Base-by-base conservation (phyloP, 108 stramenopile species). In the Stephanodiscus minutulus region DNA sequence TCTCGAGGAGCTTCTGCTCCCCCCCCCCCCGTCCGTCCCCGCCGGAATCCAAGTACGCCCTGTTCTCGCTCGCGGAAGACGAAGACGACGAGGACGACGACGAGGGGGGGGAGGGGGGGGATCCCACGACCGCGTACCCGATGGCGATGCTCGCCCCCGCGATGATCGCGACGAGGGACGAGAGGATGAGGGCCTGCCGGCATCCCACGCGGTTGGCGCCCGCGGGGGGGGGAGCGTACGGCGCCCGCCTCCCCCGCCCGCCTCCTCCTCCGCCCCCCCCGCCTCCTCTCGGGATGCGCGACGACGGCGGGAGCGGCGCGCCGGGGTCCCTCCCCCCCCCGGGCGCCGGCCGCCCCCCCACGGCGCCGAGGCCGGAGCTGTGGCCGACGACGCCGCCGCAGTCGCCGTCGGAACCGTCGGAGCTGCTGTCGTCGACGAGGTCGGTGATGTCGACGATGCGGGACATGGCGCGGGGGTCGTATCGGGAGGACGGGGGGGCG, bases 381-480 rank as follows among this genome's bases (percentile, higher is more conserved):
- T 75, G 74, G 0, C 66, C 74, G 29, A 75, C 24, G 13, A 75
- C 61, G n/a, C 67, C 60, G 35, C 53, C 70, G 20, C n/a, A n/a
- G n/a, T 70, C 68, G 17, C 62, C 66, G 17, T 58, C 65, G 37
- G 56, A 31, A 9, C 57, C 66, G 21, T 57, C 58, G 11, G n/a
- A 39, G 12, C 44, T 43, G 11, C 21, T 58, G 18, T 68, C 61
- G 41, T 75, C 74, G 39, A 75, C 74, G 53, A 76, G 74, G 36
- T 76, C 74, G 12, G 55, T 76, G 18, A 76, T 76, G 48, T 76
- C 67, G 25, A 68, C 61, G 24, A 76, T 68, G 21, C 52, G 58
- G 7, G 74, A 76, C 39, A 76, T 65, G 7, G 66, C 64, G 44
- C 61, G 59, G 9, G 74, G 74, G 61, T 76, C 74, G 61, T 76